Conservation (phyloP, 305 asterid genomes). For the Rubia balearica region DNA sequence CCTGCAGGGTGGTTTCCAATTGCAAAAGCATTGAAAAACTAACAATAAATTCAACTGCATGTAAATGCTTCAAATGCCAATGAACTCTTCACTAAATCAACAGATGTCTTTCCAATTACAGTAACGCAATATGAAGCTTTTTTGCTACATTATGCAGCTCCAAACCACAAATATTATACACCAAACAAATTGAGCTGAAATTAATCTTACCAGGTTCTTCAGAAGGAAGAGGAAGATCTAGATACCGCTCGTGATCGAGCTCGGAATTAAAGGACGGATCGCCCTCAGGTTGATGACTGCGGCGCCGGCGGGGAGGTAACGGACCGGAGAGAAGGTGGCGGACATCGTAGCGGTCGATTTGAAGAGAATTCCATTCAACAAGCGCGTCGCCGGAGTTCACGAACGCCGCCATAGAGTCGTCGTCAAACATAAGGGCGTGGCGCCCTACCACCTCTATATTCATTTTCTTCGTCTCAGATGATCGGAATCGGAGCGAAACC, state of each 20-base stretch:
- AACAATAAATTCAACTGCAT: neutral
- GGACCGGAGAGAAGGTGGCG: conserved; percentile 86
- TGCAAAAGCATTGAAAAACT: neutral
- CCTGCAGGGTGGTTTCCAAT: neutral
- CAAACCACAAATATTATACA: neutral
- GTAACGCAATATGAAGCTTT: too few relatives aligned
- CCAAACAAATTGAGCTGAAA: neutral
- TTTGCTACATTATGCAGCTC: neutral
- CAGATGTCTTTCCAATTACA: neutral
- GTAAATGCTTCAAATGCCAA: neutral
- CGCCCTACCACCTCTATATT: conserved; percentile 78
- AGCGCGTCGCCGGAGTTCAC: conserved; percentile 82
- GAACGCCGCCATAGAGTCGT: conserved; percentile 71
- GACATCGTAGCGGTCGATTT: conserved; percentile 88
- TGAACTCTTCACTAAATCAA: too few relatives aligned
- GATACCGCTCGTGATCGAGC: conserved; percentile 73
- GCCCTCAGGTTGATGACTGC: conserved; percentile 21
- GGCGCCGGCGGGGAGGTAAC: conserved; percentile 73
- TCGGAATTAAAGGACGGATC: conserved; percentile 42
- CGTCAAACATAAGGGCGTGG: conserved; percentile 78
- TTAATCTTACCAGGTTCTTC: conserved; percentile 48
- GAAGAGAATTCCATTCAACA: conserved; percentile 85
- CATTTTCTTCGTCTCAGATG: conserved; percentile 23
- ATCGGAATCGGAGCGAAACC: conserved; percentile 11
- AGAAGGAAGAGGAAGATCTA: conserved; percentile 51